Evolutionary conservation across 495 filamentous ascomycete genomes (phyloP), one percentile per base, ranked within the genome.

Genomic region (Chaetomium cochliodes): DNA sequence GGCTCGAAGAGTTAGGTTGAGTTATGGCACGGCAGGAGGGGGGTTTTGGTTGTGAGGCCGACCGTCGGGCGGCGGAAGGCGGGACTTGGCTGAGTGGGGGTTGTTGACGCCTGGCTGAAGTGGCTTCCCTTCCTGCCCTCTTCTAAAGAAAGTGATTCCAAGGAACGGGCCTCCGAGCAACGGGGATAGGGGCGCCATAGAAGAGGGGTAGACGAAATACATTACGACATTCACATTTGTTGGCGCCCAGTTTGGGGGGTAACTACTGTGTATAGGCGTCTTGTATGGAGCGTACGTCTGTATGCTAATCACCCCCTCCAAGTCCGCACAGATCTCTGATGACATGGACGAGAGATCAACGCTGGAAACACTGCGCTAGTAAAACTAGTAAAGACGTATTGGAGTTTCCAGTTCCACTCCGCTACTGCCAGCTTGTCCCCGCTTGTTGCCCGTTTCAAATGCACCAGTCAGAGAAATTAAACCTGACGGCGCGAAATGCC

Each of bases 271-370:
- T 30, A 3, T 30, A 30, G 28, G 28, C n/a, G n/a, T n/a, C n/a
- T 30, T 47, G 44, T 47, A 47, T 50, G 22, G 7, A 13, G 28
- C 6, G 47, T 50, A 50, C 47, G 9, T 25, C 1, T 30, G 6
- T 30, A n/a, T n/a, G n/a, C 28, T 30, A 30, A 30, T 30, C 28
- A 30, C 28, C 28, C 2, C 28, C 6, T 30, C 3, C 20, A 22
- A 37, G n/a, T 30, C 12, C 6, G 23, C 47, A 39, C 59, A 12
- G 57, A 47, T 51, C 46, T 26, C 2, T 30, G 50, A 62, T 62
- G 60, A 62, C 49, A 62, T 55, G 50, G 50, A 54, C 22, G 16
- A 51, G 23, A 25, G 50, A 62, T 62, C 50, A 62, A 30, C 60
- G 22, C 58, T 11, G 46, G 41, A 37, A 26, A 13, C 5, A 18